Base-by-base conservation (phyloP, 2,329 filamentous ascomycete genomes). In the Hymenotorrendiella dingleyae region DNA sequence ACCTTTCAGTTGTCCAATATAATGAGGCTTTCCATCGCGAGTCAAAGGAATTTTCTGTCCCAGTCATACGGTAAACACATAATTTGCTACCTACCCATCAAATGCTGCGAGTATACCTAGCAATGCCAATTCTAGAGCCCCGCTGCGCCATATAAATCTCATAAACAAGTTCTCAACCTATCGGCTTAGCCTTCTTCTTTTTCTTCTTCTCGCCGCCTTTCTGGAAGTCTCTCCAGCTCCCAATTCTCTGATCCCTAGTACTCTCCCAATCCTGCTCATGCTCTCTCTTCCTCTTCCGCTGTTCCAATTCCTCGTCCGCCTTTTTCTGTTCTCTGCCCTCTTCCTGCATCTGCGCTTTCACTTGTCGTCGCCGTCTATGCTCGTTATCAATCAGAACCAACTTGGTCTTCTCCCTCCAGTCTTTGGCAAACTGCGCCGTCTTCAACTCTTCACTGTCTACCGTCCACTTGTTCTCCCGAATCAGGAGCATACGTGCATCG, bases 231-330 rank as follows among this genome's bases (percentile, higher is more conserved):
- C 93, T 78, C 93, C 93, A 98, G 64, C 85, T 95, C 52, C 82
- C 86, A 65, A 98, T 97, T 52, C 93, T 77, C 67, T 88, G 78
- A 47, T 98, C 93, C 35, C 93, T 73, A 20, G 85, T 94, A 59
- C 86, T 82, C 70, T 98, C 93, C 93, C 93, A 98, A 50, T 90
- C 85, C 68, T 93, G 81, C 53, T 97, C 89, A 64, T 93, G 87
- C 61, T 97, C 89, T 47, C 93, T 76, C 76, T 91, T 91, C 55
- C 85, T 76, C 69, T 90, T 91, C 57, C 86, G 72, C 54, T 76
- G 77, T 57, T 91, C 88, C 8, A 85, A 48, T 67, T 96, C 91
- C 55, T 89, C 86, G 17, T 98, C 93, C 57, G 82, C 82, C 62
- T 84, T 85, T 61, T 81, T 79, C 74, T 94, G 82, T 70, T 93